Conservation (phyloP, 331 rosid genomes). For the Malus hybrid region DNA sequence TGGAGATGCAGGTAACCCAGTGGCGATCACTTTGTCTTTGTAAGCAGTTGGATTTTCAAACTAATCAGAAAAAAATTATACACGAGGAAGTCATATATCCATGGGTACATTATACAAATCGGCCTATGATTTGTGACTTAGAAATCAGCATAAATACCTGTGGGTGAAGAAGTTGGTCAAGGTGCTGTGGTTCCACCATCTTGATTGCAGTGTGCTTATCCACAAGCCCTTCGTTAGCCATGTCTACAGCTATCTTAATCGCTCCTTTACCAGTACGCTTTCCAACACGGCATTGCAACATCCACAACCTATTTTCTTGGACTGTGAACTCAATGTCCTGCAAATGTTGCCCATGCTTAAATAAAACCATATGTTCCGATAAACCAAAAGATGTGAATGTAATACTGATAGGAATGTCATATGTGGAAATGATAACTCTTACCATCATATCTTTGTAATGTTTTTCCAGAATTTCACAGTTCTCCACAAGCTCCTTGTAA, state of each 20-base stretch:
- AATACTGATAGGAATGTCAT: not conserved
- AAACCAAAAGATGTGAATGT: not conserved
- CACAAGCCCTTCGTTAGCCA: conserved; percentile 82
- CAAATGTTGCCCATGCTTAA: not conserved
- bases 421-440: conserved; percentile 2
- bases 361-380: too few relatives aligned
- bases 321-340: conserved; percentile 99
- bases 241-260: conserved; percentile 84
- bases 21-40: conserved; percentile 69
- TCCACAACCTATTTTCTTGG: conserved; percentile 92
- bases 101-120: too few relatives aligned
- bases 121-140: not conserved
- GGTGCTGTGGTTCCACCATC: conserved; percentile 94
- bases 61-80: conserved; percentile 28
- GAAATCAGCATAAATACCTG: conserved; percentile 40
- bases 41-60: conserved; percentile 82
- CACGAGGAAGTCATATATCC: not conserved
- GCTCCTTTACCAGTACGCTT: conserved; percentile 97
- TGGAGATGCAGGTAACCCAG: conserved; percentile 97
- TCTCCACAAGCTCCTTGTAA: conserved; percentile 80
- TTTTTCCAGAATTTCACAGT: conserved; percentile 77
- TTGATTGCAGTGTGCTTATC: conserved; percentile 64
- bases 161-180: conserved; percentile 94
- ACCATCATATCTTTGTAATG: conserved; percentile 99
- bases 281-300: conserved; percentile 93